Base-by-base conservation (phyloP, 1,284 basidiomycete genomes). In the Marasmius sp. region DNA sequence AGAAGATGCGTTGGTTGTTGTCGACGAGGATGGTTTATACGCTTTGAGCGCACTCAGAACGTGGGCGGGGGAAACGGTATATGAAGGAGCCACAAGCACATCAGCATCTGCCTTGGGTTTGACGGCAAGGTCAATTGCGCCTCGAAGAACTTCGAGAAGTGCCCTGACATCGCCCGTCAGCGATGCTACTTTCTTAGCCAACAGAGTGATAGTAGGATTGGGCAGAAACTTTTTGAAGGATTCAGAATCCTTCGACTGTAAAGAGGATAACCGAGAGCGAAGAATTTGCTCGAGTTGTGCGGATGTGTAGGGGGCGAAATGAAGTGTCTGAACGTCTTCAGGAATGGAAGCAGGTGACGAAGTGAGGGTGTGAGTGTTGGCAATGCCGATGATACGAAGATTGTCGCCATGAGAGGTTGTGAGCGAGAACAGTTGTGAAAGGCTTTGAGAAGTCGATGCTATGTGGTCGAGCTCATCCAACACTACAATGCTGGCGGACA, bases 381-480 rank as follows among this genome's bases (percentile, higher is more conserved):
- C 91, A 68, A 93, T 93, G 55, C 88, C 91, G 64, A 93, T 85
- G 47, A 91, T 75, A 49, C 90, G 84, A 55, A 92, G 69, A 49
- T 74, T 77, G 10, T 79, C 71, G 0, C 81, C 71, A 59, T 82
- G 74, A 2, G 81, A 73, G 51, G 82, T 78, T 11, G 88, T 81
- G 18, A 92, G 77, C 2, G 84, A 80, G 71, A 93, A 92, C 50
- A 93, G 74, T 8, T 85, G 75, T 0, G 81, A 73, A 27, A 93
- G 77, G 7, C 81, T 74, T 63, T 85, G 82, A 1, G 84, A 69
- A 2, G 84, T 84, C 0, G 85, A 79, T 1, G 85, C 82, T 64
- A 92, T 83, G 68, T 92, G 88, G 70, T 93, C 91, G 39, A 93
- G 80, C 70, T 93, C 92, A 69, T 93, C 91, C 36, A 93, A 83